A percentile compares a stretch with the other conserved stretches of the same genome.
Evolutionary conservation across 2,329 filamentous ascomycete species (phyloP).

Genomic region (Colletotrichum echinochloae): DNA sequence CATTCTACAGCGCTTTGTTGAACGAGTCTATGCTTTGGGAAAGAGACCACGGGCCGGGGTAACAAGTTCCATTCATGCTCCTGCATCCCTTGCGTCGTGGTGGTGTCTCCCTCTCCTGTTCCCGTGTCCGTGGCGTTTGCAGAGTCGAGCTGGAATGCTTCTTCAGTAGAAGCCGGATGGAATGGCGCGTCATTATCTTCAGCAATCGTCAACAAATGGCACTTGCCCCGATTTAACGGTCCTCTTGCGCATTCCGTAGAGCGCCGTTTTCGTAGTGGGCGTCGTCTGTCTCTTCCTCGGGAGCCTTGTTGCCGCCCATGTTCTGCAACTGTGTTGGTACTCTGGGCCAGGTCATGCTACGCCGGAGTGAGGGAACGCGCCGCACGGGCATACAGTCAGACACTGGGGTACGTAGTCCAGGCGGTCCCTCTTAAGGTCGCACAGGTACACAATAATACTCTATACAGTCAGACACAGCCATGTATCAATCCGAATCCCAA

Average conservation of each 20-base stretch:
- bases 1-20: background rate
- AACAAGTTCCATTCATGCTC: constrained; percentile 14
- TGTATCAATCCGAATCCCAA: constrained; percentile 20
- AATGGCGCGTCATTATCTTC: constrained; percentile 16
- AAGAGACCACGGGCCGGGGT: background rate
- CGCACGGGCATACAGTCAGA: no score
- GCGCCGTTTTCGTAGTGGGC: constrained; percentile 13
- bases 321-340: background rate
- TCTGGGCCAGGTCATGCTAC: constrained; percentile 7
- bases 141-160: constrained; percentile 8
- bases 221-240: constrained; percentile 32
- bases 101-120: background rate
- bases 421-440: no score
- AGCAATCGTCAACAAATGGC: constrained; percentile 34
- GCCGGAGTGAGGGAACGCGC: background rate
- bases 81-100: constrained; percentile 3
- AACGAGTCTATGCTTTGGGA: background rate
- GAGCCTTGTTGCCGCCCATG: background rate
- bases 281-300: constrained; percentile 11
- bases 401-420: no score
- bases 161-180: background rate
- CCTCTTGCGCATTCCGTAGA: constrained; percentile 12
- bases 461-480: background rate
- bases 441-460: no score
- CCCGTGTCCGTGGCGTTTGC: background rate